Evolutionary conservation across 805 yeast species (phyloP).

Genomic region (Debaryomyces prosopidis): DNA sequence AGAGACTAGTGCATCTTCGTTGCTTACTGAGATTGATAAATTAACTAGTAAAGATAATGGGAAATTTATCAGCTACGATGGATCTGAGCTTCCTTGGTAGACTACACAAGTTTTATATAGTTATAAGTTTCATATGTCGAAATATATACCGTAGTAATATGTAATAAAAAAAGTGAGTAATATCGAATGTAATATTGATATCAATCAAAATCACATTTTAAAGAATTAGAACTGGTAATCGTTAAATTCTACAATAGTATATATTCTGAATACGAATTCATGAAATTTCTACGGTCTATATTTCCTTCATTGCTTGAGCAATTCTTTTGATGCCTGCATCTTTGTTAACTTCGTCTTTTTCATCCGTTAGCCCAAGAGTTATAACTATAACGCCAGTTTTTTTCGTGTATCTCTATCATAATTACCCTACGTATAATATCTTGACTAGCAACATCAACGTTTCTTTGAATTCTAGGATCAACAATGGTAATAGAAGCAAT

Average conservation of each 20-base stretch:
- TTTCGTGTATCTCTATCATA: slow-evolving; percentile 35
- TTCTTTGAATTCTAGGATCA: slow-evolving; percentile 24
- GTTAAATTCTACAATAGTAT: too few relatives aligned
- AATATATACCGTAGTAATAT: too few relatives aligned
- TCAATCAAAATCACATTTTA: too few relatives aligned
- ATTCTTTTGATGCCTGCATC: slow-evolving; percentile 1
- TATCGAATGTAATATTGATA: too few relatives aligned
- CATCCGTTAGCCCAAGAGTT: slow-evolving; percentile 13
- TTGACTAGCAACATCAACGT: slow-evolving; percentile 17
- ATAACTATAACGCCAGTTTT: slow-evolving; percentile 22
- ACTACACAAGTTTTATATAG: too few relatives aligned
- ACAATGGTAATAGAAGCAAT: slow-evolving; percentile 33
- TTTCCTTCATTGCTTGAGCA: slow-evolving; percentile 1
- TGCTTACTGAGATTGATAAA: slow-evolving; percentile 15
- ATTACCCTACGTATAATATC: slow-evolving; percentile 34
- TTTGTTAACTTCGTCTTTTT: not conserved
- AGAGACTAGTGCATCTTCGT: slow-evolving; percentile 19
- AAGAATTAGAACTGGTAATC: too few relatives aligned
- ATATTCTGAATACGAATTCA: too few relatives aligned
- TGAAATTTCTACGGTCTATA: not conserved
- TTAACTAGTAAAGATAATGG: slow-evolving; percentile 23
- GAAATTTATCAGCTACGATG: slow-evolving; percentile 23
- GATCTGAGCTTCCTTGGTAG: slow-evolving; percentile 6
- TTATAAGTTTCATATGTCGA: too few relatives aligned
- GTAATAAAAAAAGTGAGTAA: too few relatives aligned